phyloP scores from a whole-genome alignment of 1,139 yeast species.

The Spathaspora sp. region DNA sequence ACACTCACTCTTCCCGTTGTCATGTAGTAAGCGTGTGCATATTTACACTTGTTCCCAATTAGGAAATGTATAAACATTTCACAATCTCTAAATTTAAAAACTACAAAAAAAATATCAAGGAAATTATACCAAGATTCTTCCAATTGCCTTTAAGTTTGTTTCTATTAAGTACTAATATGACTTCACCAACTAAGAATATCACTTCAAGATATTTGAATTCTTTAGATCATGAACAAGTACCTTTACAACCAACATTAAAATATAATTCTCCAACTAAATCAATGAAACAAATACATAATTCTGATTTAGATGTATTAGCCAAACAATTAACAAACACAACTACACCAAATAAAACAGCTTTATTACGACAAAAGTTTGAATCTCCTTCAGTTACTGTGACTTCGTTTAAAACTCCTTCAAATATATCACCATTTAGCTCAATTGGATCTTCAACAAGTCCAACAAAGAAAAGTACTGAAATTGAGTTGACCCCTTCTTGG shows the following conservation, averaged over 20 bases:
- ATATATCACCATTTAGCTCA: conserved; percentile 11
- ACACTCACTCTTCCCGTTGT: neutral
- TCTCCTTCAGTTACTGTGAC: conserved; percentile 48
- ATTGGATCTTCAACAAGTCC: conserved; percentile 18
- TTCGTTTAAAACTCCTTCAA: conserved; percentile 38
- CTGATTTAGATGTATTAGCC: conserved; percentile 43
- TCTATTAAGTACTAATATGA: neutral
- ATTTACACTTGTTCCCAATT: conserved; percentile 4
- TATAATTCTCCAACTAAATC: conserved; percentile 18
- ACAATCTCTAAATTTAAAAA: neutral
- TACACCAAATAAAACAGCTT: conserved; percentile 27
- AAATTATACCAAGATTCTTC: neutral
- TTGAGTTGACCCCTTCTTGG: conserved; percentile 20
- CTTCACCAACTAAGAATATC: conserved; percentile 18
- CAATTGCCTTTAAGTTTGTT: neutral
- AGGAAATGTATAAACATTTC: neutral
- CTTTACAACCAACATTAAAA: conserved; percentile 33
- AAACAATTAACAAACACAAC: conserved; percentile 29
- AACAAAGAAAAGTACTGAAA: conserved; percentile 14
- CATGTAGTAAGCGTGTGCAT: neutral
- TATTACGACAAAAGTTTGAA: conserved; percentile 38
- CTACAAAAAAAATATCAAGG: neutral
- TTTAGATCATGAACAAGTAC: conserved; percentile 26
- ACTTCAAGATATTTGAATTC: conserved; percentile 37
- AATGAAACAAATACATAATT: conserved; percentile 16